Evolutionary conservation across 306 rosid species (phyloP).

Genomic region (Lupinus albus): DNA sequence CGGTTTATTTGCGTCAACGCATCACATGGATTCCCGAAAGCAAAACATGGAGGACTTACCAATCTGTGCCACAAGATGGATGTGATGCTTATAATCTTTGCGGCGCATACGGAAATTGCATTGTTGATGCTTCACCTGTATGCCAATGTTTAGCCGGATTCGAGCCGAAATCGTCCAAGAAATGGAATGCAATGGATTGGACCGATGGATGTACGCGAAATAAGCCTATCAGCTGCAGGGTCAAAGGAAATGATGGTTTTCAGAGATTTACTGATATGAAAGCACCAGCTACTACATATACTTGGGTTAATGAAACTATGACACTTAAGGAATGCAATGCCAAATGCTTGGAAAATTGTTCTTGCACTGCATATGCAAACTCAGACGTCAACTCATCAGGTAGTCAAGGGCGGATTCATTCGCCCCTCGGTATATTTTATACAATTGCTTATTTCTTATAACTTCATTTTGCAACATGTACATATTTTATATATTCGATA

Average conservation of each 20-base stretch:
- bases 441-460: too few species aligned
- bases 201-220: background rate
- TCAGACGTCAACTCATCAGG: too few species aligned
- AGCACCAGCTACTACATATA: background rate
- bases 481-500: too few species aligned
- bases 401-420: too few species aligned
- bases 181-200: background rate
- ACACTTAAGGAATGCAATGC: background rate
- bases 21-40: background rate
- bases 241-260: background rate
- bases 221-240: background rate
- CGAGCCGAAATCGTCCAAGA: background rate
- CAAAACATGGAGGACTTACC: background rate
- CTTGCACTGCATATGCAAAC: background rate
- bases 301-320: background rate
- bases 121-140: background rate
- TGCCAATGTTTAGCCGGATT: background rate
- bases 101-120: background rate
- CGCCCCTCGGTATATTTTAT: too few species aligned
- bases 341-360: background rate
- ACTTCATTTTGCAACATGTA: too few species aligned
- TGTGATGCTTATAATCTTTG: background rate
- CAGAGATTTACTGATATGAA: background rate
- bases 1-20: background rate
- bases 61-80: background rate